Evolutionary conservation across 2,329 filamentous ascomycete species (phyloP).

Genomic region (Penicillium freii): DNA sequence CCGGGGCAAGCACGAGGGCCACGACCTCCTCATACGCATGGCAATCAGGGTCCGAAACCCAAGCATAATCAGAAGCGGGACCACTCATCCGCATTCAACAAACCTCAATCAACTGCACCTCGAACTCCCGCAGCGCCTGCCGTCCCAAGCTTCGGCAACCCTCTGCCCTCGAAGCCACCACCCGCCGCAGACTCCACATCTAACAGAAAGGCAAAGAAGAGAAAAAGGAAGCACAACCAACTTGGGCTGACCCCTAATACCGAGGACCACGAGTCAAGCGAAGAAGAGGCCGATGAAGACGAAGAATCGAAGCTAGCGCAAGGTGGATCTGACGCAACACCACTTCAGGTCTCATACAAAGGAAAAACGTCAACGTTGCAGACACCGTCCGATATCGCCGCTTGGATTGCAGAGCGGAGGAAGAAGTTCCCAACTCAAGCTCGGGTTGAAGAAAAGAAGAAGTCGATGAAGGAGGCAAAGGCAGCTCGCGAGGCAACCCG

Average conservation of each 20-base stretch:
- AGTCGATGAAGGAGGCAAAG: constrained; percentile 64
- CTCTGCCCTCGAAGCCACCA: constrained; percentile 45
- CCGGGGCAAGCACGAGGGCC: constrained; percentile 29
- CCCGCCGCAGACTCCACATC: constrained; percentile 31
- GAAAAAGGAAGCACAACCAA: constrained; percentile 47
- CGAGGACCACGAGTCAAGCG: constrained; percentile 47
- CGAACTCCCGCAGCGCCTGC: constrained; percentile 42
- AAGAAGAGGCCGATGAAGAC: constrained; percentile 40
- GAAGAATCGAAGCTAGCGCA: constrained; percentile 46
- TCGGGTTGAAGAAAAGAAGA: constrained; percentile 61
- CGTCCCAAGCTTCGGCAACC: constrained; percentile 46
- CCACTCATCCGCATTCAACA: constrained; percentile 38
- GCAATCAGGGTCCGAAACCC: constrained; percentile 23
- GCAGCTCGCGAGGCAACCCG: constrained; percentile 36
- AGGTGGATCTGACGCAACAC: constrained; percentile 18
- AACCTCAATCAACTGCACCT: constrained; percentile 30
- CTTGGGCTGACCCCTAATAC: constrained; percentile 49
- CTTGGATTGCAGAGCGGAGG: constrained; percentile 78
- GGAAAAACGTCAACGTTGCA: constrained; percentile 55
- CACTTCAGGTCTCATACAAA: constrained; percentile 55
- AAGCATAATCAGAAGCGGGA: constrained; percentile 38
- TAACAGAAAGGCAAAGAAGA: constrained; percentile 39
- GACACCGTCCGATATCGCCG: constrained; percentile 65
- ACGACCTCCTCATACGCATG: constrained; percentile 24
- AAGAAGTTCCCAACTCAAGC: constrained; percentile 77